These are phyloP conservation scores for Aureoboletus auriporus DNA, from an alignment of 768 basidiomycete species.

Conservation along the genomic window DNA sequence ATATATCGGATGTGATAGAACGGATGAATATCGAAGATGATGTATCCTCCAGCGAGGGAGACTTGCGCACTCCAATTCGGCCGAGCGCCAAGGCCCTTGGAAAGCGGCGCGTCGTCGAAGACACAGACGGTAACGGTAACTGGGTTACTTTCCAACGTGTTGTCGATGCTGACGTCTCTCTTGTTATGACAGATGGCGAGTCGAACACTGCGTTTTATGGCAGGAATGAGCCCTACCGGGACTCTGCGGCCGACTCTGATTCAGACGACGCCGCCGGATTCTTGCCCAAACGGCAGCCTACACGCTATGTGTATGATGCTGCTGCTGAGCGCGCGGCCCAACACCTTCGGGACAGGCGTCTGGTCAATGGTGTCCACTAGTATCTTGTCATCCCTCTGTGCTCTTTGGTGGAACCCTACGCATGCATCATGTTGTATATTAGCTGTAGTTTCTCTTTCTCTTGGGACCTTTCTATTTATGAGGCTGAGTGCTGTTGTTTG, in stretches of 20 bases:
- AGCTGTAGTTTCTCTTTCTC: conserved; percentile 14
- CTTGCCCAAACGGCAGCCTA: conserved; percentile 41
- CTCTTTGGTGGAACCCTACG: conserved; percentile 12
- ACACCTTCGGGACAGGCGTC: conserved; percentile 44
- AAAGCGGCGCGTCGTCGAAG: conserved; percentile 65
- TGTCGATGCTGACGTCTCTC: background rate
- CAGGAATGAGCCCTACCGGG: conserved; percentile 32
- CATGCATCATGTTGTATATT: conserved; percentile 24
- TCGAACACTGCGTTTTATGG: conserved; percentile 55
- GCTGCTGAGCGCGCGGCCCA: conserved; percentile 76
- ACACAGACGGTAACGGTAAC: conserved; percentile 45
- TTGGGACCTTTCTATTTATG: conserved; percentile 23
- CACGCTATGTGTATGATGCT: conserved; percentile 88
- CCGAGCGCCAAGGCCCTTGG: conserved; percentile 89
- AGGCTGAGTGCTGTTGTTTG: conserved; percentile 17
- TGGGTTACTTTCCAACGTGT: background rate
- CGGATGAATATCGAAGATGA: conserved; percentile 26
- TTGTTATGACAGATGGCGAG: conserved; percentile 36
- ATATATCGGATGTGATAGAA: conserved; percentile 25
- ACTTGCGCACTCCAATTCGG: conserved; percentile 38
- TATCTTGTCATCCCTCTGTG: conserved; percentile 1
- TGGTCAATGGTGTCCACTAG: conserved; percentile 49
- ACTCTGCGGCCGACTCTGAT: conserved; percentile 42
- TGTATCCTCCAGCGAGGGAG: conserved; percentile 24
- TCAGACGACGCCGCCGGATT: conserved; percentile 38